phyloP scores from a whole-genome alignment of 352 stramenopile species.

The Pelagophyceae sp. region DNA sequence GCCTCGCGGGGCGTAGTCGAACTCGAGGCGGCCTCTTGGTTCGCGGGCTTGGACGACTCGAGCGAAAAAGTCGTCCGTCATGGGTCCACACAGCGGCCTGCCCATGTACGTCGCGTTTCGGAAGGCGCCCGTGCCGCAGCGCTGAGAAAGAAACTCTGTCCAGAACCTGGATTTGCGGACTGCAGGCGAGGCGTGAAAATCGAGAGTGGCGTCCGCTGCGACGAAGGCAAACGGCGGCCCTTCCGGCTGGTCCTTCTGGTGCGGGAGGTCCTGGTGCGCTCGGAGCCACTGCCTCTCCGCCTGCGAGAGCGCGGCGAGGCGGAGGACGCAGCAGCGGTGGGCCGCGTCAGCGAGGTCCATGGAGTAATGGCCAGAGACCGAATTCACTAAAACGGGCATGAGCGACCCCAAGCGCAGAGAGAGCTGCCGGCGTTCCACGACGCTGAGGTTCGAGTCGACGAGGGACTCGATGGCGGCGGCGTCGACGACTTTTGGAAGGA shows the following conservation, averaged over 20 bases:
- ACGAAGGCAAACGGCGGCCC: not conserved
- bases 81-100: not conserved
- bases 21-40: not conserved
- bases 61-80: not conserved
- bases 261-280: not conserved
- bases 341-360: not conserved
- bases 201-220: not conserved
- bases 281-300: not conserved
- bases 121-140: not conserved
- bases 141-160: not conserved
- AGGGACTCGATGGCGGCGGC: not conserved
- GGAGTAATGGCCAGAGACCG: not conserved
- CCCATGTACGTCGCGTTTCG: not conserved
- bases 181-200: not conserved
- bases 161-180: not conserved
- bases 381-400: not conserved
- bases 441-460: not conserved
- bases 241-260: not conserved
- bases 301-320: not conserved
- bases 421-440: not conserved
- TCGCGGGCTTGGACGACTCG: not conserved
- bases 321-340: not conserved
- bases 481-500: not conserved
- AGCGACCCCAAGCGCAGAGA: not conserved
- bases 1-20: too few species aligned